phyloP scores from a whole-genome alignment of 305 asterid genomes.

The Plantago lanceolata region DNA sequence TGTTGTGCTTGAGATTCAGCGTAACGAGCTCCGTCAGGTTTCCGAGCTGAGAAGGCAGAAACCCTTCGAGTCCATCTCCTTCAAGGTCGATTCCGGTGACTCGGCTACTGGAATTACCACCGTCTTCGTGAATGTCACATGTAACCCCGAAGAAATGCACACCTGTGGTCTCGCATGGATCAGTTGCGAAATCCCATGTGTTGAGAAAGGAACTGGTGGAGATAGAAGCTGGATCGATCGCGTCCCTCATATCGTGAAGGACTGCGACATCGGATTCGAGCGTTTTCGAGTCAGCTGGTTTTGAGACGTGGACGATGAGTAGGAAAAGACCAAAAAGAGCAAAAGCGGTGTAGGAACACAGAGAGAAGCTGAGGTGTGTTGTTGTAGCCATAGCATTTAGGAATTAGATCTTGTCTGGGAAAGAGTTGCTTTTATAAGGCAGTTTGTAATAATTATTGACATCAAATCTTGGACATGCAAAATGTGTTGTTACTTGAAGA shows the following conservation, averaged over 20 bases:
- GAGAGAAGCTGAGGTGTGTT: not conserved
- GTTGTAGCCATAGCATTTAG: constrained; percentile 23
- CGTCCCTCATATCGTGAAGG: constrained; percentile 32
- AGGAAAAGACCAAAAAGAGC: not conserved
- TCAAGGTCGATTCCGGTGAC: constrained; percentile 37
- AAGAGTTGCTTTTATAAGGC: not conserved
- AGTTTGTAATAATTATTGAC: not conserved
- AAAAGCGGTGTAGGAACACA: constrained; percentile 11
- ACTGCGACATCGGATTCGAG: constrained; percentile 33
- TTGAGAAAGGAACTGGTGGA: constrained; percentile 35
- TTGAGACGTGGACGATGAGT: constrained; percentile 2
- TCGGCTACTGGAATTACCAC: constrained; percentile 30
- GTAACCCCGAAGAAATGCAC: constrained; percentile 39
- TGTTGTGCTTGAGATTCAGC: constrained; percentile 35
- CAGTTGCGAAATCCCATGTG: constrained; percentile 41
- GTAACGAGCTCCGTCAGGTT: constrained; percentile 34
- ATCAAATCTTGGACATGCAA: not conserved
- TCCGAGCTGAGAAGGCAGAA: constrained; percentile 37
- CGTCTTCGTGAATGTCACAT: constrained; percentile 30
- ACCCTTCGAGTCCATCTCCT: constrained; percentile 50
- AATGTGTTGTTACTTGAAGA: not conserved
- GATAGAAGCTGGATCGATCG: constrained; percentile 42
- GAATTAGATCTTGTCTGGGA: no score
- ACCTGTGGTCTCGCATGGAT: constrained; percentile 47
- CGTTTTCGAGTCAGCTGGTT: constrained; percentile 27